Evolutionary conservation across 1,284 basidiomycete genomes (phyloP), one percentile per base, ranked within the genome.

Genomic region (Tremellales sp.): DNA sequence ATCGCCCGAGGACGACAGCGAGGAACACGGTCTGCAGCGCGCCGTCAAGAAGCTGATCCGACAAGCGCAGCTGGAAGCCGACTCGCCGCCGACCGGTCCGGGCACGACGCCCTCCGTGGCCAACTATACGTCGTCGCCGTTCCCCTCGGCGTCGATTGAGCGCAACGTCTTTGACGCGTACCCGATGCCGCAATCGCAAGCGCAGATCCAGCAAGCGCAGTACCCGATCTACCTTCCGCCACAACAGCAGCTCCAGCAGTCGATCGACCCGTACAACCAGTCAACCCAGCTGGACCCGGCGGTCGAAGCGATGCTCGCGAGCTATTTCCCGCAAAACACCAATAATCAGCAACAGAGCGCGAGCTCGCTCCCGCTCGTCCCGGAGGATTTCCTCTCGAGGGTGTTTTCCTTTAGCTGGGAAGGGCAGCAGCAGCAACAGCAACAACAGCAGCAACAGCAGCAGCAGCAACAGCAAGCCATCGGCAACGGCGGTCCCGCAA

Each of bases 11-110:
- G 66, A 65, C 33, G 63, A 68, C 29, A 41, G 26, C 8, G 64
- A 68, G 31, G 61, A 66, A 24, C 58, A 62, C 44, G 70, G 68
- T 24, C 55, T 73, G 6, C 69, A 73, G 50, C 59, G 67, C 14
- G 71, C 67, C 0, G 71, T 73, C 48, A 73, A 72, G 57, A 71
- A 70, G 41, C 65, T 73, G 16, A 71, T 72, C 32, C 63, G 52
- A 3, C 67, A 73, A 60, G 68, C 68, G 12, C 62, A 65, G 43
- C 56, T 71, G 5, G 68, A 70, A 46, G 57, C 60, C 3, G 68
- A 65, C 32, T 63, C 60, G 19, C 66, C 37, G 9, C 37, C 37
- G 14, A 29, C 22, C 13, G 7, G 16, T 29, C n/a, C n/a, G 5
- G 16, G 47, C 8, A 53, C 51, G 4, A 56, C 50, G 1, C 51